Evolutionary conservation across 129 eudicot genomes (phyloP), one percentile per base, ranked within the genome.

Genomic region (Flaveria sonorensis): DNA sequence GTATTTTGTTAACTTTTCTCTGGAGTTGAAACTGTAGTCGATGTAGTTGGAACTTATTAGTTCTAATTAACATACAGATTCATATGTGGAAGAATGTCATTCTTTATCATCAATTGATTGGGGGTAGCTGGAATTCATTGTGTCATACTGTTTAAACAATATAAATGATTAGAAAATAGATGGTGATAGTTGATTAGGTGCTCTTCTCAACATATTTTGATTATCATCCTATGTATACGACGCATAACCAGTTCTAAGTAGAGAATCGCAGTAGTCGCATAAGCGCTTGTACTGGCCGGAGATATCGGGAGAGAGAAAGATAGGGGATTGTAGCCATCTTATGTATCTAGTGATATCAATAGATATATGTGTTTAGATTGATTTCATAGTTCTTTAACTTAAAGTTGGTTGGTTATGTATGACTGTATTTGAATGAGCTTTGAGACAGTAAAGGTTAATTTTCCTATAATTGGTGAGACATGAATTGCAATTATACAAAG

Each of bases 1-100:
- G 18, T 75, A 64, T 28, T 47, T 63, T 75, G 10, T 64, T 46
- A 26, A 46, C 30, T 2, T 56, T 48, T 65, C 24, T 1, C 36
- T 20, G 39, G 13, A 30, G 74, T 53, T 73, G 74, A 73, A 73
- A 80, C 10, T 6, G 26, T 72, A 52, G 51, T 63, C 66, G 63
- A 52, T 52, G 48, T 72, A 50, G 53, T 68, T 66, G 75, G 62
- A 42, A 46, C 13, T 12, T 32, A 60, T 79, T 48, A 47, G 67
- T 61, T 79, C 7, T n/a, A 78, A 30, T 32, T 79, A 45, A n/a
- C 53, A 76, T 66, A 20, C 36, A 51, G 56, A 76, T 51, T 50
- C 36, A 12, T 6, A 55, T 51, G 26, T 53, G 45, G 68, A 36
- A 36, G 1, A 5, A 36, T 36, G 40, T 36, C 8, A 36, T 36